A percentile compares a stretch with the other conserved stretches of the same genome.
Evolutionary conservation across 2,329 filamentous ascomycete species (phyloP).

Genomic region (Aciculosporium take): DNA sequence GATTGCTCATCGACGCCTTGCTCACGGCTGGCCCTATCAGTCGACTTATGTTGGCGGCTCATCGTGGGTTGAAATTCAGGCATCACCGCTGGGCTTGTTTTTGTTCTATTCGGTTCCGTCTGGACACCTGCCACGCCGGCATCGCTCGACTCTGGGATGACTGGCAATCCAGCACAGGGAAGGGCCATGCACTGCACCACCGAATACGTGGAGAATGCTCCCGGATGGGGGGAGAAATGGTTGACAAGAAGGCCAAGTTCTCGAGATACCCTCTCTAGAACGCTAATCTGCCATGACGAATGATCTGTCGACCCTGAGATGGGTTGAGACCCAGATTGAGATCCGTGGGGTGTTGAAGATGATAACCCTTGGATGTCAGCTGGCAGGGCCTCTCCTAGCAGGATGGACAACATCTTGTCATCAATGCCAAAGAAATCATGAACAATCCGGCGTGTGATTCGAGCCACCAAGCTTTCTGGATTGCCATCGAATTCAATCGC

Average conservation of each 20-base stretch:
- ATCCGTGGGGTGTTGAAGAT: slow-evolving; percentile 32
- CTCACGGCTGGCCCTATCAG: slow-evolving; percentile 21
- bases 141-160: slow-evolving; percentile 39
- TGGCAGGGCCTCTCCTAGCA: slow-evolving; percentile 70
- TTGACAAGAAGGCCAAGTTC: slow-evolving; percentile 77
- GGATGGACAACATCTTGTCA: slow-evolving; percentile 66
- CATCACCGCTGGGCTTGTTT: slow-evolving; percentile 11
- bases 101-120: slow-evolving; percentile 10
- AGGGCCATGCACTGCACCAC: slow-evolving; percentile 49
- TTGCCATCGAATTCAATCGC: slow-evolving; percentile 30
- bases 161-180: slow-evolving; percentile 65
- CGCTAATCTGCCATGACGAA: slow-evolving; percentile 56
- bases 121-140: slow-evolving; percentile 17
- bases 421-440: slow-evolving; percentile 84
- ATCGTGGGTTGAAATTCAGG: slow-evolving; percentile 36
- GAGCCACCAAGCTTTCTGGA: slow-evolving; percentile 59
- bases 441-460: slow-evolving; percentile 75
- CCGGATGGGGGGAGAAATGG: slow-evolving; percentile 66
- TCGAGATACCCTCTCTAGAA: slow-evolving; percentile 71
- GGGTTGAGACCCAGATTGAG: slow-evolving; percentile 17
- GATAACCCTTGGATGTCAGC: slow-evolving; percentile 33
- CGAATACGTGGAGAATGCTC: slow-evolving; percentile 73
- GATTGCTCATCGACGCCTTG: slow-evolving; percentile 10
- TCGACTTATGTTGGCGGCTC: slow-evolving; percentile 20
- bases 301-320: slow-evolving; percentile 21